Percentiles rank a stretch among this genome's conserved stretches.
Evolutionary conservation across 495 filamentous ascomycete species (phyloP).

Genomic region (Aspergillus bertholletiae): DNA sequence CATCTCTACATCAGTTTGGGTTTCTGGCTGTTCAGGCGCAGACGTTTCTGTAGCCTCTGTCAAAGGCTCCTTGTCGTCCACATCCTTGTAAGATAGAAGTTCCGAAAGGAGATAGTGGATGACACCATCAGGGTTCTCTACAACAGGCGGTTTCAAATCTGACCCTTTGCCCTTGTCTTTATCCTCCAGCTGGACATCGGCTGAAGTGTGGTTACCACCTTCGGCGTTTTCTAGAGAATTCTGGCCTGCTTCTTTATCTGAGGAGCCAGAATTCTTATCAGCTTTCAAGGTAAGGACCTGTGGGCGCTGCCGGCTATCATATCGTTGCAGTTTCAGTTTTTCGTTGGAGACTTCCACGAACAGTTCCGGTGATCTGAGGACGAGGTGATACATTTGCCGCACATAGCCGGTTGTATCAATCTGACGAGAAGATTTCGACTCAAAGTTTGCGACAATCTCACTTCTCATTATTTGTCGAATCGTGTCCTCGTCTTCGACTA

Average conservation of each 20-base stretch:
- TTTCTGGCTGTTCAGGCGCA: conserved; percentile 29
- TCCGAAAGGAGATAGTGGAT: conserved; percentile 95
- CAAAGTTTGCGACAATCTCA: conserved; percentile 76
- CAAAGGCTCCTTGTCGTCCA: conserved; percentile 71
- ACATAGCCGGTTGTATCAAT: conserved; percentile 72
- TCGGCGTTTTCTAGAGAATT: conserved; percentile 29
- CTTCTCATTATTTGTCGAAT: conserved; percentile 89
- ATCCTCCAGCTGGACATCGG: conserved; percentile 39
- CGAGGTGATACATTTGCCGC: conserved; percentile 75
- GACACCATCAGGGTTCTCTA: conserved; percentile 93
- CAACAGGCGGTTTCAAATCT: conserved; percentile 70
- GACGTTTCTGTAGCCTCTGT: conserved; percentile 47
- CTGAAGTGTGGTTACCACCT: conserved; percentile 23
- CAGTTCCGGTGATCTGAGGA: conserved; percentile 76
- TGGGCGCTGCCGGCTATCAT: conserved; percentile 54
- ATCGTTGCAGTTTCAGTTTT: conserved; percentile 65
- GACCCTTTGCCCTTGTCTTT: conserved; percentile 63
- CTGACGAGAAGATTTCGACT: conserved; percentile 56
- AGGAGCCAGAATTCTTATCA: conserved; percentile 32
- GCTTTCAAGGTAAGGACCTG: conserved; percentile 59
- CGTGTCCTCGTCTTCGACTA: conserved; percentile 89
- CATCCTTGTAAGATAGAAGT: conserved; percentile 85
- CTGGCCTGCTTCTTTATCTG: conserved; percentile 27
- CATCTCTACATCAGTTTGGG: conserved; percentile 52
- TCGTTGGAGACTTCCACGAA: conserved; percentile 93